Conservation (phyloP, 129 eudicot species). For the Ambrosia artemisiifolia region DNA sequence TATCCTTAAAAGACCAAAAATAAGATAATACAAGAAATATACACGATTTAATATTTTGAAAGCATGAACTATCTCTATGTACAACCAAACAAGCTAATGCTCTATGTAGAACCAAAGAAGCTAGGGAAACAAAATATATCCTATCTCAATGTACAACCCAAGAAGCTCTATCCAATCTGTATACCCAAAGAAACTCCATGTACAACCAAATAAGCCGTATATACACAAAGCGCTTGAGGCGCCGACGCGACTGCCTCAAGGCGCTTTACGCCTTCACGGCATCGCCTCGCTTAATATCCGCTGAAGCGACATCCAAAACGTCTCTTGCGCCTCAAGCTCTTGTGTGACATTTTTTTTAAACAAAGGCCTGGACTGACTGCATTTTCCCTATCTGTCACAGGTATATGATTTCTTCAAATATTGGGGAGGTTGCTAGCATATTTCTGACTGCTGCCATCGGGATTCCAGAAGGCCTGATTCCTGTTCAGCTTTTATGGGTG, state of each 20-base stretch:
- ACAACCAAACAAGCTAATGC: background rate
- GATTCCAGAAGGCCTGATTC: conserved; percentile 82
- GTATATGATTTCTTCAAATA: conserved; percentile 84
- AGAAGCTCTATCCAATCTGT: too few relatives aligned
- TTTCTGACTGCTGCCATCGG: conserved; percentile 83
- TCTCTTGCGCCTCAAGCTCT: background rate
- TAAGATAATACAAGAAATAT: background rate
- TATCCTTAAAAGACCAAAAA: background rate
- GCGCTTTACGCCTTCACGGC: background rate
- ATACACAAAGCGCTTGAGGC: background rate
- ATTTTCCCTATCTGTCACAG: conserved; percentile 28
- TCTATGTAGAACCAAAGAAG: background rate
- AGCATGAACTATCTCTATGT: background rate
- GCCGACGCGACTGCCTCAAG: background rate
- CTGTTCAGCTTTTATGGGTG: conserved; percentile 93
- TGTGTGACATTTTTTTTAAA: background rate
- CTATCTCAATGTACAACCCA: background rate
- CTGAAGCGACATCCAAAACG: background rate
- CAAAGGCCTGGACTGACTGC: background rate
- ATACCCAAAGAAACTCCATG: too few relatives aligned
- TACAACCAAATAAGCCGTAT: too few relatives aligned
- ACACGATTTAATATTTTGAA: background rate
- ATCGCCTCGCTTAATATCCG: background rate
- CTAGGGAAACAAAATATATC: background rate
- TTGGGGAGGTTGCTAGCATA: conserved; percentile 82